These are phyloP conservation scores for Umbelopsis sp. DNA, from an alignment of 192 early-diverging fungal genomes.

Conservation along the genomic window DNA sequence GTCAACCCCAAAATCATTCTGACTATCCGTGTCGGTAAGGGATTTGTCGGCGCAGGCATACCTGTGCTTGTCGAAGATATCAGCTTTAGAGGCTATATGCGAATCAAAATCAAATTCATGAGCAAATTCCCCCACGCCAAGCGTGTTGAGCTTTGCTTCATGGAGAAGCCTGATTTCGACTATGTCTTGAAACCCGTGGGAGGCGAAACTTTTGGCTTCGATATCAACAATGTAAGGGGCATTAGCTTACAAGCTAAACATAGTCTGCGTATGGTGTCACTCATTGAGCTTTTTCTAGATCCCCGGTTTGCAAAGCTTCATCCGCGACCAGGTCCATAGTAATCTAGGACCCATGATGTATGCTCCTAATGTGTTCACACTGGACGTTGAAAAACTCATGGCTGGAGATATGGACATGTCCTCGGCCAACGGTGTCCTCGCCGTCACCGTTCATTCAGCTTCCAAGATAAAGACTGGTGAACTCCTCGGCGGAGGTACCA, in stretches of 20 bases:
- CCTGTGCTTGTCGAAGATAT: slow-evolving; percentile 76
- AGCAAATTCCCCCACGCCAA: slow-evolving; percentile 74
- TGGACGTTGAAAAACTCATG: slow-evolving; percentile 34
- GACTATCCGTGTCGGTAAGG: slow-evolving; percentile 74
- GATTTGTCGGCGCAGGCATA: slow-evolving; percentile 71
- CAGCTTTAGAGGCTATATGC: slow-evolving; percentile 68
- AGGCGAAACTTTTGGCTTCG: slow-evolving; percentile 66
- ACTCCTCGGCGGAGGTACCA: slow-evolving; percentile 8
- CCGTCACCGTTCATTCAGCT: slow-evolving; percentile 31
- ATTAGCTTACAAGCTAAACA: not conserved
- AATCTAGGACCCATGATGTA: slow-evolving; percentile 53
- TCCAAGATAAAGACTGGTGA: slow-evolving; percentile 19
- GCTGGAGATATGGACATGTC: slow-evolving; percentile 38
- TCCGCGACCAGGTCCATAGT: slow-evolving; percentile 58
- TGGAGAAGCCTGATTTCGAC: slow-evolving; percentile 74
- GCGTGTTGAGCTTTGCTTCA: slow-evolving; percentile 69
- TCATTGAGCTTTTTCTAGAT: slow-evolving; percentile 32
- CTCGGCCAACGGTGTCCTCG: slow-evolving; percentile 39
- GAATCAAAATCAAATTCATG: slow-evolving; percentile 72
- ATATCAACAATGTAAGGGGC: slow-evolving; percentile 63
- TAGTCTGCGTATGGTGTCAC: not conserved
- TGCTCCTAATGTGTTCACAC: slow-evolving; percentile 37
- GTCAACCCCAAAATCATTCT: slow-evolving; percentile 80
- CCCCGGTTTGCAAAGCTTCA: slow-evolving; percentile 69
- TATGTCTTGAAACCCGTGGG: slow-evolving; percentile 81